Percentiles rank a stretch among this genome's conserved stretches.
Evolutionary conservation across 2,329 filamentous ascomycete species (phyloP).

Genomic region (Microsporum audouinii): DNA sequence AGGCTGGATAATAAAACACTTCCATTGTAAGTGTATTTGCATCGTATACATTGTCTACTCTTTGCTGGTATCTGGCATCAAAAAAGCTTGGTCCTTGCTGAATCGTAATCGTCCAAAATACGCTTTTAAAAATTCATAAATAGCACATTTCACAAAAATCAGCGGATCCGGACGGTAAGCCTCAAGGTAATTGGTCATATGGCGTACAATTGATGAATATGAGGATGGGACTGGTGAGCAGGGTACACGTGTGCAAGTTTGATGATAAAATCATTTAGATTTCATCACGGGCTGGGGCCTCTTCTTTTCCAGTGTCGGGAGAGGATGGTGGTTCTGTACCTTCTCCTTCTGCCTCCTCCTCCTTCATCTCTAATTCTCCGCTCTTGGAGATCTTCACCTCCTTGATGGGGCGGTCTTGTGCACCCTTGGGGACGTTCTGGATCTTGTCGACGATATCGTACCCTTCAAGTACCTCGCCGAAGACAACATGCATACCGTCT

Average conservation of each 20-base stretch:
- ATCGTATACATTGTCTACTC: background rate
- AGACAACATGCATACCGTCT: slow-evolving; percentile 55
- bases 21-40: background rate
- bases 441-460: slow-evolving; percentile 56
- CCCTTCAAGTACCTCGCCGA: slow-evolving; percentile 58
- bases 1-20: background rate
- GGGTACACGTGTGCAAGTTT: background rate
- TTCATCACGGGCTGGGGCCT: slow-evolving; percentile 1
- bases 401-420: slow-evolving; percentile 46
- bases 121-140: background rate
- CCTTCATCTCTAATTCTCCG: slow-evolving; percentile 50
- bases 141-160: slow-evolving; percentile 1
- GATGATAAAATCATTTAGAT: background rate
- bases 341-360: slow-evolving; percentile 51
- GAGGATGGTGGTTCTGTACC: slow-evolving; percentile 43
- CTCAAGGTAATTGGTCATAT: background rate
- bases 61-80: background rate
- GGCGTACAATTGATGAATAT: slow-evolving; percentile 15
- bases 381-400: slow-evolving; percentile 55
- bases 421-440: slow-evolving; percentile 48
- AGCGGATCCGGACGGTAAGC: background rate
- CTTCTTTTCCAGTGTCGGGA: slow-evolving; percentile 13
- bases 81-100: background rate
- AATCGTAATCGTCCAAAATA: background rate
- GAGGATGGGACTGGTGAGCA: background rate